Percentiles rank a stretch among this genome's conserved stretches.
Conservation (phyloP, 495 filamentous ascomycete species). For the Neurospora hispaniola region DNA sequence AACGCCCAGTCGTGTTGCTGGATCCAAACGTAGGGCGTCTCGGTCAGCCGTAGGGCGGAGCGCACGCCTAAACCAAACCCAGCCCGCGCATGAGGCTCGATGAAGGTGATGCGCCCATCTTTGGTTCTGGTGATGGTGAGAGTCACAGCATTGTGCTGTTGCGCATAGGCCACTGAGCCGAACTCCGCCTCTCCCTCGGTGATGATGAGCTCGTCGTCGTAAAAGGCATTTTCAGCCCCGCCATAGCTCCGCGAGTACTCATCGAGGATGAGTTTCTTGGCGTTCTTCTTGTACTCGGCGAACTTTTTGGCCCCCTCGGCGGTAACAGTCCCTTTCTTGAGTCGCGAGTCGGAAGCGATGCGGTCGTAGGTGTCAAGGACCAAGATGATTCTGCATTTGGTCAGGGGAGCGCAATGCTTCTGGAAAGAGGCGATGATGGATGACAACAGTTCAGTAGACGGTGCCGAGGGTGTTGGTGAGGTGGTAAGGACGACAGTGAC, state of each 20-base stretch:
- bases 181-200: conserved; percentile 28
- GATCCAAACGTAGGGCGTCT: conserved; percentile 38
- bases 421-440: conserved; percentile 30
- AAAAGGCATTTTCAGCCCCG: not conserved
- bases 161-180: conserved; percentile 22
- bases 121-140: conserved; percentile 23
- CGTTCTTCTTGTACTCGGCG: conserved; percentile 30
- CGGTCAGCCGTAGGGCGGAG: conserved; percentile 27
- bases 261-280: conserved; percentile 25
- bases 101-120: conserved; percentile 27
- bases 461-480: conserved; percentile 38
- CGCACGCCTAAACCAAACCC: conserved; percentile 37
- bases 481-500: conserved; percentile 39
- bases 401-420: conserved; percentile 21
- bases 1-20: conserved; percentile 41
- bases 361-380: conserved; percentile 38
- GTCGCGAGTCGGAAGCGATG: conserved; percentile 22
- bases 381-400: conserved; percentile 28
- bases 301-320: conserved; percentile 25
- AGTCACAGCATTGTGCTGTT: conserved; percentile 24
- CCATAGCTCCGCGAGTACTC: conserved; percentile 12
- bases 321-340: conserved; percentile 38
- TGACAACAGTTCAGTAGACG: conserved; percentile 32
- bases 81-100: conserved; percentile 31
- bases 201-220: conserved; percentile 3